Base-by-base conservation (phyloP, 768 basidiomycete genomes). In the Termitomyces sp. region DNA sequence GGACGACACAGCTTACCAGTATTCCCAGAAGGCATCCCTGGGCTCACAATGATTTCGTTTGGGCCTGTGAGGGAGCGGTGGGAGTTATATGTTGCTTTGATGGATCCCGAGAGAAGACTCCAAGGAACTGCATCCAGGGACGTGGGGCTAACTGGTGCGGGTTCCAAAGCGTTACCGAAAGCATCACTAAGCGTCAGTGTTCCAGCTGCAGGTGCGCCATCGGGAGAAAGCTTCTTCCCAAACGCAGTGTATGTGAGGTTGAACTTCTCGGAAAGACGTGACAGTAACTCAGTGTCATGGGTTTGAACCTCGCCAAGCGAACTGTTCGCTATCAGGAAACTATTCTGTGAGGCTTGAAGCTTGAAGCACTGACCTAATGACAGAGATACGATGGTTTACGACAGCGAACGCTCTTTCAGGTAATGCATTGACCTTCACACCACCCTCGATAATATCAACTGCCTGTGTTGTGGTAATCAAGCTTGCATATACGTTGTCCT, bases 341-440 rank as follows among this genome's bases (percentile, higher is more conserved):
- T 41, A 44, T 16, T 39, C 7, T 15, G 27, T 33, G 40, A 35
- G 44, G 11, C 20, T 33, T 2, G 33, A 15, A 46, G 11, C 20
- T 33, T 2, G 33, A 15, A 46, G 22, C 6, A 50, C 75, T 32
- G 27, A 78, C 84, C 83, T 86, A 46, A 78, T 73, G 7, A 80
- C 79, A 5, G 84, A 76, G 49, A 91, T 82, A 5, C 89, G 84
- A 62, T 88, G 87, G 63, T 91, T 89, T 27, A 91, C 77, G 22
- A 90, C 67, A 0, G 84, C 87, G 66, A 73, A 83, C 1, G 82
- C 86, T 52, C 72, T 75, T 68, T 93, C 91, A 0, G 91, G 91
- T 22, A 94, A 78, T 25, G 90, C 89, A 62, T 93, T 93, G 25
- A 77, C 76, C 68, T 91, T 91, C 27, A 85, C 80, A 11, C 84